phyloP scores from a whole-genome alignment of 352 stramenopile species.

The Phytophthora sp. region DNA sequence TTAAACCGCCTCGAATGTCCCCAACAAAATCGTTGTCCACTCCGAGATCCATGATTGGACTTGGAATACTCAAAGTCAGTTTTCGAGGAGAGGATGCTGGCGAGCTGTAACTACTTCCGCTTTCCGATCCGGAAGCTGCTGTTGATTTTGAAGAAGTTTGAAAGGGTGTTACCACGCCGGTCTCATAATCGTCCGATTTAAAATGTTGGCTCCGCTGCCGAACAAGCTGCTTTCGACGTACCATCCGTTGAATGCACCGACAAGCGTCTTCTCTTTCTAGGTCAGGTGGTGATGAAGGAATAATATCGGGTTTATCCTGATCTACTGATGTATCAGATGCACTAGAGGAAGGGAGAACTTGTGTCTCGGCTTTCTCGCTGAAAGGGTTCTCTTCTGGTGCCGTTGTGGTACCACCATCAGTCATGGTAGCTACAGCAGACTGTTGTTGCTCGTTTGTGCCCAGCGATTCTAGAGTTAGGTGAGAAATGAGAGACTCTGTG shows the following conservation, averaged over 20 bases:
- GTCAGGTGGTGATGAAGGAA: background rate
- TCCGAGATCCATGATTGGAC: conserved; percentile 20
- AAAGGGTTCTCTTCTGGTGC: too few relatives aligned
- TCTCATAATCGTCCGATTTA: conserved; percentile 23
- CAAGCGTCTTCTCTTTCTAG: conserved; percentile 20
- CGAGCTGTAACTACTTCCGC: background rate
- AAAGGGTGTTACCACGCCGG: conserved; percentile 17
- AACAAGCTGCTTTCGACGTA: conserved; percentile 14
- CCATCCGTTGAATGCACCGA: conserved; percentile 35
- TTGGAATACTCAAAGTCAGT: conserved; percentile 22
- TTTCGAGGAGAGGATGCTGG: background rate
- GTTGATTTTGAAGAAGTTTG: background rate
- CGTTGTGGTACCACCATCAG: too few relatives aligned
- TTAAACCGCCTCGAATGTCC: conserved; percentile 27
- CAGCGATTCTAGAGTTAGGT: background rate
- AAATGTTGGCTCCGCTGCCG: conserved; percentile 16
- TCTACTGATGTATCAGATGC: background rate
- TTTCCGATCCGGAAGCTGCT: background rate
- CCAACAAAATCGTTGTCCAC: conserved; percentile 23
- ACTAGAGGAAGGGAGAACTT: background rate
- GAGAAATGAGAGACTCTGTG: background rate
- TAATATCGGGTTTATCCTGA: background rate
- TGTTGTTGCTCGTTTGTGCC: background rate
- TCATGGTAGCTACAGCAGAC: background rate
- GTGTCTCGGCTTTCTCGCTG: too few relatives aligned